Percentiles rank a stretch among this genome's conserved stretches.
Conservation (phyloP, 352 stramenopile genomes). For the Hyaloperonospora brassicae region DNA sequence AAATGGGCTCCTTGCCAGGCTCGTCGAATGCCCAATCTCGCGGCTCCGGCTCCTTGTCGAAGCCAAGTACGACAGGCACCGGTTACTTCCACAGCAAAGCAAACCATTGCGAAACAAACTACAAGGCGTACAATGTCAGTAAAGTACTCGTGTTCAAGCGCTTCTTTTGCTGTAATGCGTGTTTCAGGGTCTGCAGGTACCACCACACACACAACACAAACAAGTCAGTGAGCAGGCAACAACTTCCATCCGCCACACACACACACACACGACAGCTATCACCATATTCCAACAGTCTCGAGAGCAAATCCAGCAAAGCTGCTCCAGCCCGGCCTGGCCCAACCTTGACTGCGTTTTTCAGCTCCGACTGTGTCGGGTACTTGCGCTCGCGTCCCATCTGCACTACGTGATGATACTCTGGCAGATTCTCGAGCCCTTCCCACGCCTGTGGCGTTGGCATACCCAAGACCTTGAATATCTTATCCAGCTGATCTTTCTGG, state of each 20-base stretch:
- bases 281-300: conserved; percentile 79
- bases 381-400: conserved; percentile 82
- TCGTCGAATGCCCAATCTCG: conserved; percentile 85
- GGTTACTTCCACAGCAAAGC: conserved; percentile 2
- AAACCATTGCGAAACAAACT: neutral
- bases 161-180: conserved; percentile 87
- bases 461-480: conserved; percentile 87
- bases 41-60: conserved; percentile 65
- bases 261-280: conserved; percentile 2
- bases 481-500: conserved; percentile 86
- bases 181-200: conserved; percentile 62
- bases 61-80: neutral
- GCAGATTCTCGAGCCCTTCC: conserved; percentile 76
- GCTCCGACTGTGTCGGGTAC: conserved; percentile 73
- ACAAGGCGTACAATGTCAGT: conserved; percentile 63
- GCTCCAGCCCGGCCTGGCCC: conserved; percentile 56
- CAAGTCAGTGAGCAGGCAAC: neutral
- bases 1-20: conserved; percentile 76
- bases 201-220: no score
- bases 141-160: conserved; percentile 91
- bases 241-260: neutral
- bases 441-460: conserved; percentile 79
- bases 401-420: conserved; percentile 76
- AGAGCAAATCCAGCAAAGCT: conserved; percentile 70
- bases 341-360: conserved; percentile 84